phyloP scores from a whole-genome alignment of 305 asterid species.

The Andrographis paniculata region DNA sequence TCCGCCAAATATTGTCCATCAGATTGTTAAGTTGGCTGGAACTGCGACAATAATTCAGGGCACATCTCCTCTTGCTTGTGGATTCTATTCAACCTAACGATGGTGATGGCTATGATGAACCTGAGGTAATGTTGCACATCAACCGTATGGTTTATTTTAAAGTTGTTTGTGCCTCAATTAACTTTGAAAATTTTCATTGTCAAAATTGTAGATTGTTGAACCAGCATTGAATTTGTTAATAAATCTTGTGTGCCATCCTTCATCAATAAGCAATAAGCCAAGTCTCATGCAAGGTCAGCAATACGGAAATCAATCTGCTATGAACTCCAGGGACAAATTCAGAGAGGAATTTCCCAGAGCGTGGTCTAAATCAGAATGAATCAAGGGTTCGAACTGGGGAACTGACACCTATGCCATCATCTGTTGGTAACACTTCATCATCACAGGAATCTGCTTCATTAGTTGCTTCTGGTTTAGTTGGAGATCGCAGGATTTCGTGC shows the following conservation, averaged over 20 bases:
- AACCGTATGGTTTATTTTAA: slow-evolving; percentile 13
- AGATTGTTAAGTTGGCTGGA: slow-evolving; percentile 81
- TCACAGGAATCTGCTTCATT: too few species aligned
- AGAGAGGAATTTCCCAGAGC: slow-evolving; percentile 43
- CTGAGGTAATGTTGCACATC: slow-evolving; percentile 63
- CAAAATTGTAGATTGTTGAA: slow-evolving; percentile 93
- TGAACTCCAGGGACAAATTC: slow-evolving; percentile 52
- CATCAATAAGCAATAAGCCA: slow-evolving; percentile 94
- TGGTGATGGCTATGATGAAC: slow-evolving; percentile 87
- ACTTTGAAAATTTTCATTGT: slow-evolving; percentile 8
- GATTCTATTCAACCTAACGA: slow-evolving; percentile 88
- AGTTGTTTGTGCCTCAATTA: slow-evolving; percentile 8
- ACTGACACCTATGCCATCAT: too few species aligned
- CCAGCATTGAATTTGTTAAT: slow-evolving; percentile 84
- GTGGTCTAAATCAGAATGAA: too few species aligned
- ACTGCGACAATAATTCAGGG: slow-evolving; percentile 85
- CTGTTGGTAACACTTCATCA: too few species aligned
- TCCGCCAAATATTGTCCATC: slow-evolving; percentile 72
- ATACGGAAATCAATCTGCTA: slow-evolving; percentile 44
- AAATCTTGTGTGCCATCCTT: slow-evolving; percentile 98
- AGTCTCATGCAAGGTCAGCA: slow-evolving; percentile 69
- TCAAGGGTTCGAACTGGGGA: too few species aligned
- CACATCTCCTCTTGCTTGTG: slow-evolving; percentile 79
- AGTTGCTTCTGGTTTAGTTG: too few species aligned
- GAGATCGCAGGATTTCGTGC: too few species aligned